Base-by-base conservation (phyloP, 169 alveolate genomes). In the Eimeria sp. region DNA sequence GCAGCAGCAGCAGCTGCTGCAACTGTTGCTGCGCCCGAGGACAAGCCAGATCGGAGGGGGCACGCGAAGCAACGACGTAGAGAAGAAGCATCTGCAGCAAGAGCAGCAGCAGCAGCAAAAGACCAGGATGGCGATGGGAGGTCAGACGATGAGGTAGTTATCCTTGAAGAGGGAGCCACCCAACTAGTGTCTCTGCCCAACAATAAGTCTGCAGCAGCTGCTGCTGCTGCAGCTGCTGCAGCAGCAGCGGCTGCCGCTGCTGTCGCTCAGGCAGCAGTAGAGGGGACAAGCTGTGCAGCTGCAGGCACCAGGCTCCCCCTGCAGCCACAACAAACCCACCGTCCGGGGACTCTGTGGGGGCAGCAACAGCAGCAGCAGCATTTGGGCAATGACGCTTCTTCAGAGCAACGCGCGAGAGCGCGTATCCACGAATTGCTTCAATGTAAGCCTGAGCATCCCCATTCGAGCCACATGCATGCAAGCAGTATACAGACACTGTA, bases 91-190 rank as follows among this genome's bases (percentile, higher is more conserved):
- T 18, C 70, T 1, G 70, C 70, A 76, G 87, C 87, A n/a, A 43
- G 9, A 47, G 87, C 57, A 43, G 87, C 61, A 76, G 34, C 87
- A 76, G 65, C 40, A 76, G 11, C 61, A 25, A 51, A 45, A 73
- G 34, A 47, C 34, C 73, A 34, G 20, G 73, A 47, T 40, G 45
- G 70, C 1, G 90, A 49, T 22, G 49, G 47, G 49, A 82, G 70
- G 72, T 82, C 90, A 20, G 90, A 82, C 25, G 90, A 82, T 65
- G 90, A 82, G 57, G 90, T 82, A 30, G 90, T 82, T 16, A 82
- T 82, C 11, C 90, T 82, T 9, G 90, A 82, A 30, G 90, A 40
- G 30, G 72, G 73, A n/a, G 72, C 90, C 27, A 1, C 90, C 3
- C 90, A 11, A 18, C 47, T 73, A 7, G 54, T n/a, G 45, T 27